These are phyloP conservation scores for Pseudevernia furfuracea DNA, from an alignment of 495 filamentous ascomycete genomes.

Conservation along the genomic window DNA sequence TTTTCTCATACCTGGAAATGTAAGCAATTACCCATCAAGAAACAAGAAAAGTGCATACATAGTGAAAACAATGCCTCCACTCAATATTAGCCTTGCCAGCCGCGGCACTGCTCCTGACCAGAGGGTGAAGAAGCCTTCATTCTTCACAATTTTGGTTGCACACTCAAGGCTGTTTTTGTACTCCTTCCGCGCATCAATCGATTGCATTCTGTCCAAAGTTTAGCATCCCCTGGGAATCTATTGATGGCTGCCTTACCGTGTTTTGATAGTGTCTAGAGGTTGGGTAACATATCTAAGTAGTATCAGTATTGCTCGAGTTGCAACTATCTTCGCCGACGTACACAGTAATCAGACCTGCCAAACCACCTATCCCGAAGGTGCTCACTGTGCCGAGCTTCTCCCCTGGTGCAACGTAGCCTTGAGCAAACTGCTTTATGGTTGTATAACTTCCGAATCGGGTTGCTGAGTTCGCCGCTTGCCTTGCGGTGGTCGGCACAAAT, in stretches of 20 bases:
- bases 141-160: slow-evolving; percentile 71
- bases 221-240: not conserved
- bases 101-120: slow-evolving; percentile 91
- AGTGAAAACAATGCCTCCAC: slow-evolving; percentile 94
- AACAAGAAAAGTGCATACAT: slow-evolving; percentile 49
- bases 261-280: slow-evolving; percentile 93
- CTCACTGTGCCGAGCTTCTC: slow-evolving; percentile 86
- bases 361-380: slow-evolving; percentile 85
- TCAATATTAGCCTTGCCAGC: slow-evolving; percentile 74
- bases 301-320: slow-evolving; percentile 5
- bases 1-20: slow-evolving; percentile 76
- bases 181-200: slow-evolving; percentile 70
- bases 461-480: slow-evolving; percentile 91
- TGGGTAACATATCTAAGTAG: slow-evolving; percentile 57
- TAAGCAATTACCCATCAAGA: slow-evolving; percentile 2
- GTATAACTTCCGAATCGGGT: slow-evolving; percentile 86
- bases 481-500: slow-evolving; percentile 86
- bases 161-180: slow-evolving; percentile 90
- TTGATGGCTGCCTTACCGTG: slow-evolving; percentile 43
- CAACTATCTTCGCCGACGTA: slow-evolving; percentile 41
- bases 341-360: slow-evolving; percentile 89
- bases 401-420: slow-evolving; percentile 85
- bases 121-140: slow-evolving; percentile 83
- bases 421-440: slow-evolving; percentile 78
- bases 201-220: slow-evolving; percentile 69